A percentile compares a stretch with the other conserved stretches of the same genome.
phyloP scores from a whole-genome alignment of 2,329 filamentous ascomycete genomes.

The Didymella pomorum region DNA sequence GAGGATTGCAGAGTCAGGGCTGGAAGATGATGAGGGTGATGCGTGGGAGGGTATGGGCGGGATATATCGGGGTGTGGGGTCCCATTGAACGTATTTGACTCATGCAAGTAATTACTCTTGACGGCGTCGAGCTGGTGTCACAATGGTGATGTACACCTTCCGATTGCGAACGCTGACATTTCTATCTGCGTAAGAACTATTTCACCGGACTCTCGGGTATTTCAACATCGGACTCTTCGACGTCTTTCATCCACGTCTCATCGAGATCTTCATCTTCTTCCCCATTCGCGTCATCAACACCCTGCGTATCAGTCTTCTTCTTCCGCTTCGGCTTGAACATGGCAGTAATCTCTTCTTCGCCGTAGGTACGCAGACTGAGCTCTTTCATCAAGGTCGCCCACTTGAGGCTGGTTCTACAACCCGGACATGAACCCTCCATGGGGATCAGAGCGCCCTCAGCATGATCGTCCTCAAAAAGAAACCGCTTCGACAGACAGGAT shows the following conservation, averaged over 20 bases:
- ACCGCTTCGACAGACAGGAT: conserved; percentile 62
- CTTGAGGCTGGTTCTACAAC: conserved; percentile 66
- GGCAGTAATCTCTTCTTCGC: conserved; percentile 72
- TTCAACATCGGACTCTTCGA: conserved; percentile 41
- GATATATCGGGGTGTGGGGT: conserved; percentile 14
- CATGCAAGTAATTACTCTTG: not conserved
- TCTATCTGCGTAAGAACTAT: not conserved
- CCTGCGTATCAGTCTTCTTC: conserved; percentile 42
- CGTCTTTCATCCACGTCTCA: conserved; percentile 45
- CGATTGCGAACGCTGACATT: no score
- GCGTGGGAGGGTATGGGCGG: conserved; percentile 20
- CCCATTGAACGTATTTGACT: not conserved
- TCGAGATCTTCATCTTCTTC: conserved; percentile 41
- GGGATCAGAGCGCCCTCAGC: conserved; percentile 65
- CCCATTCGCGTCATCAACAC: conserved; percentile 19
- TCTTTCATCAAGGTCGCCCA: conserved; percentile 88
- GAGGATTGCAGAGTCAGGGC: conserved; percentile 33
- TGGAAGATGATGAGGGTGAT: conserved; percentile 35
- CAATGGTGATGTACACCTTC: no score
- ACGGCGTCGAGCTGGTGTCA: not conserved
- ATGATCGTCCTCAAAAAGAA: conserved; percentile 55
- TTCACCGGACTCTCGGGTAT: conserved; percentile 7
- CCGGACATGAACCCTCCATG: conserved; percentile 72
- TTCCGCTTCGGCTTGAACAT: conserved; percentile 66
- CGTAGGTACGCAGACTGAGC: conserved; percentile 75